A percentile compares a stretch with the other conserved stretches of the same genome.
phyloP scores from a whole-genome alignment of 2,329 filamentous ascomycete genomes.

The Tympanopsis confertula region DNA sequence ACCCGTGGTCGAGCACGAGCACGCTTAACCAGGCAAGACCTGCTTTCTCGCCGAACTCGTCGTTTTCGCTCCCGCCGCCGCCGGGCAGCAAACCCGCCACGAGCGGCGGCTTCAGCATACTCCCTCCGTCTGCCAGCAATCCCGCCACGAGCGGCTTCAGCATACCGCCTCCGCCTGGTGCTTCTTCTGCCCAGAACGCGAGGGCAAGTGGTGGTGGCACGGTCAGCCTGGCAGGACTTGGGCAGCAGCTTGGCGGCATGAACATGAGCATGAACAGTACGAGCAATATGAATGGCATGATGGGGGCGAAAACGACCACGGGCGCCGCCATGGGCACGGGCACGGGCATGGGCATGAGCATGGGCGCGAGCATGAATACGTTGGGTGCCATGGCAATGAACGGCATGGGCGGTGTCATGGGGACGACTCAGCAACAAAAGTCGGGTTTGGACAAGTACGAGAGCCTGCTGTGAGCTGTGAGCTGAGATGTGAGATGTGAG shows the following conservation, averaged over 20 bases:
- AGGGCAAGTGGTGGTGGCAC: constrained; percentile 14
- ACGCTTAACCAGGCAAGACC: constrained; percentile 32
- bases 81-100: constrained; percentile 19
- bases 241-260: constrained; percentile 9
- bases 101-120: constrained; percentile 1
- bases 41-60: constrained; percentile 23
- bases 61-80: constrained; percentile 48
- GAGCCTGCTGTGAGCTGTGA: constrained; percentile 56
- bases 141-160: constrained; percentile 28
- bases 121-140: too few relatives aligned
- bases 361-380: constrained; percentile 15
- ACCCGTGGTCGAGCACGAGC: constrained; percentile 25
- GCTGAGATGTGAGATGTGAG: too few relatives aligned
- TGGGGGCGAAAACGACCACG: constrained; percentile 3
- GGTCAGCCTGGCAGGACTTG: constrained; percentile 9
- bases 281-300: constrained; percentile 8
- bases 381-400: too few relatives aligned
- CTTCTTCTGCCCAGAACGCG: constrained; percentile 10
- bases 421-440: constrained; percentile 16
- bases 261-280: constrained; percentile 8
- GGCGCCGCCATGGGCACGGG: constrained; percentile 1
- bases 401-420: constrained; percentile 13
- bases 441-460: constrained; percentile 57
- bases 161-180: constrained; percentile 30
- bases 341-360: constrained; percentile 13